phyloP scores from a whole-genome alignment of 352 stramenopile genomes.

The Globisporangium okanoganense region DNA sequence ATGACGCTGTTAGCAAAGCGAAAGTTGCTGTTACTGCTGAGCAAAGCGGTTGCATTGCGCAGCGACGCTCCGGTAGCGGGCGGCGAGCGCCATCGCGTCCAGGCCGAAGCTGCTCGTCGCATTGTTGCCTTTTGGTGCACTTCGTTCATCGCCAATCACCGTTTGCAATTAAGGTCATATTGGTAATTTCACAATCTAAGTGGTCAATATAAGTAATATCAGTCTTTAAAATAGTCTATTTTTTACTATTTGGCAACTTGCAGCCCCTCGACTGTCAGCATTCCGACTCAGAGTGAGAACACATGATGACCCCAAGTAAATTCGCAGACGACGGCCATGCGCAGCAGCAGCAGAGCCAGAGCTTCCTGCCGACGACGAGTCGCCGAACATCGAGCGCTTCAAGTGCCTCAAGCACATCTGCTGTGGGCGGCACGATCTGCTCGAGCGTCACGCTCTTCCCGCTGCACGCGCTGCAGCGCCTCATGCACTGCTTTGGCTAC shows the following conservation, averaged over 20 bases:
- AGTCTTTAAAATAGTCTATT: too few species aligned
- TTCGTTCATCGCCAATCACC: constrained; percentile 9
- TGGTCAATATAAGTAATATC: too few species aligned
- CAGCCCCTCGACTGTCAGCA: not conserved
- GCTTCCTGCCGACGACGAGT: constrained; percentile 26
- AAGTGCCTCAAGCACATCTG: constrained; percentile 13
- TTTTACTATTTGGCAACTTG: not conserved
- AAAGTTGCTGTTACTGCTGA: not conserved
- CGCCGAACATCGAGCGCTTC: constrained; percentile 7
- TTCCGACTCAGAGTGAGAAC: constrained; percentile 1
- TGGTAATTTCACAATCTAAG: too few species aligned
- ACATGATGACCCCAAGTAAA: constrained; percentile 5
- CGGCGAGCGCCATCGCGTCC: constrained; percentile 1
- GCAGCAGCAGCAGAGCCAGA: constrained; percentile 14
- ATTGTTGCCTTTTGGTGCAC: not conserved
- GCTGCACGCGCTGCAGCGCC: constrained; percentile 47
- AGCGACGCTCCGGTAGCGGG: too few species aligned
- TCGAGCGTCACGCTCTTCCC: constrained; percentile 58
- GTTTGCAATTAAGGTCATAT: not conserved
- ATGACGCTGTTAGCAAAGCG: not conserved
- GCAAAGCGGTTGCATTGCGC: not conserved
- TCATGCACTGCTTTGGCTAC: constrained; percentile 75
- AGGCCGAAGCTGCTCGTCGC: constrained; percentile 4
- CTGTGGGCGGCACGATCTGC: constrained; percentile 30
- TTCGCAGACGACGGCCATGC: not conserved